phyloP scores from a whole-genome alignment of 2,329 filamentous ascomycete genomes.

The Xylariaceae sp. region DNA sequence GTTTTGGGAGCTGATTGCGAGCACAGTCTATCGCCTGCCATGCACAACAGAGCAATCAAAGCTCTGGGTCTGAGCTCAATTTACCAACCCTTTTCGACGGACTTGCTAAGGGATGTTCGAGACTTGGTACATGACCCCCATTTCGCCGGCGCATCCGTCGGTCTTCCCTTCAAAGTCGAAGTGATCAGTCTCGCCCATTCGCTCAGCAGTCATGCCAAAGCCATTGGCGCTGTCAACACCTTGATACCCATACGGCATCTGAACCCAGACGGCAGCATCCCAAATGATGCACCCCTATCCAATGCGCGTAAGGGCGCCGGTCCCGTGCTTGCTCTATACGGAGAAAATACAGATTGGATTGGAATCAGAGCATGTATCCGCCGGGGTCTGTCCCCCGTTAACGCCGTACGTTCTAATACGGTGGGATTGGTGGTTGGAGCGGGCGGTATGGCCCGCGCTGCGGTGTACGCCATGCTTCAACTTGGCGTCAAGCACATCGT shows the following conservation, averaged over 20 bases:
- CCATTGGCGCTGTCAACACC: conserved; percentile 74
- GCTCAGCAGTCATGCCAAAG: conserved; percentile 67
- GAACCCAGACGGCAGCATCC: conserved; percentile 53
- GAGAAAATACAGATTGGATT: conserved; percentile 80
- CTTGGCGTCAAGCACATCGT: conserved; percentile 73
- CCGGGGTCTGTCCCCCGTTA: conserved; percentile 68
- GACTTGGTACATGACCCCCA: conserved; percentile 60
- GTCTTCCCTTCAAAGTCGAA: conserved; percentile 71
- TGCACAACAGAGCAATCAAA: conserved; percentile 69
- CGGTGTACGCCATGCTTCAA: conserved; percentile 74
- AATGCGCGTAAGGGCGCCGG: conserved; percentile 60
- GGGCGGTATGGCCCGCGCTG: conserved; percentile 73
- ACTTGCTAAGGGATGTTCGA: conserved; percentile 59
- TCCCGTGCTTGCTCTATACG: conserved; percentile 65
- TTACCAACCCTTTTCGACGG: conserved; percentile 62
- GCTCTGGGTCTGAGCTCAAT: conserved; percentile 65
- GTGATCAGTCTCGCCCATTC: conserved; percentile 65
- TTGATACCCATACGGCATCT: conserved; percentile 65
- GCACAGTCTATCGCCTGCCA: conserved; percentile 71
- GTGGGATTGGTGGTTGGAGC: conserved; percentile 61
- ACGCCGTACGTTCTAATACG: conserved; percentile 54
- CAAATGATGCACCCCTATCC: conserved; percentile 50
- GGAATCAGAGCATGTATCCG: conserved; percentile 71
- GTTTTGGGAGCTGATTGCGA: conserved; percentile 69
- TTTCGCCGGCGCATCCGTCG: conserved; percentile 70